Evolutionary conservation across 768 basidiomycete genomes (phyloP).

Genomic region (Austroboletus eburneus): DNA sequence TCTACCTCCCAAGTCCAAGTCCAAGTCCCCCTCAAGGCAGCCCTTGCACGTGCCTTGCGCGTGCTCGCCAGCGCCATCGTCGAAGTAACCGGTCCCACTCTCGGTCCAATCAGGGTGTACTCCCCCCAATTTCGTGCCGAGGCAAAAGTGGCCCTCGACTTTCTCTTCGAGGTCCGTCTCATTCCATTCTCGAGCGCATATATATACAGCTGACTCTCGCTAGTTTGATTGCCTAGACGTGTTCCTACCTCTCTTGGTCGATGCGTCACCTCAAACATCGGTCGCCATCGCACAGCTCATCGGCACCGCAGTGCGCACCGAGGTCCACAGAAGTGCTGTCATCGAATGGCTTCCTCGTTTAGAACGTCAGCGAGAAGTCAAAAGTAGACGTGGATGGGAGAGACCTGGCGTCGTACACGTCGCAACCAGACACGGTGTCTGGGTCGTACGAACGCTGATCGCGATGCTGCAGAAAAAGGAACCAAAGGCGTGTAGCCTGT

Average conservation of each 20-base stretch:
- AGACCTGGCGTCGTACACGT: constrained; percentile 42
- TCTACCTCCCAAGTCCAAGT: constrained; percentile 38
- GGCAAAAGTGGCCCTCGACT: constrained; percentile 54
- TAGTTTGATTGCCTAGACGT: constrained; percentile 61
- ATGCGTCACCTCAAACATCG: constrained; percentile 37
- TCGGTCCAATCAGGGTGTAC: constrained; percentile 51
- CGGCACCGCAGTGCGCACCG: constrained; percentile 45
- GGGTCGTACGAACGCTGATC: constrained; percentile 53
- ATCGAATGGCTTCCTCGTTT: constrained; percentile 59
- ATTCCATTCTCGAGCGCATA: not conserved
- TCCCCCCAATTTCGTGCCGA: constrained; percentile 40
- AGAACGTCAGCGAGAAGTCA: constrained; percentile 53
- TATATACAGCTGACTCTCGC: not conserved
- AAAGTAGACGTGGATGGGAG: constrained; percentile 71
- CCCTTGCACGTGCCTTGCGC: constrained; percentile 61
- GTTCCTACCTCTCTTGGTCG: constrained; percentile 59
- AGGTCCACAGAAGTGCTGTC: constrained; percentile 46
- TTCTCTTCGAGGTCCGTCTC: constrained; percentile 52
- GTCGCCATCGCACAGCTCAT: constrained; percentile 59
- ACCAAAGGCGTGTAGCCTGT: constrained; percentile 40
- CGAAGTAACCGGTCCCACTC: constrained; percentile 65
- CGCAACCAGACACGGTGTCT: constrained; percentile 47
- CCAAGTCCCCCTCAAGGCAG: constrained; percentile 41
- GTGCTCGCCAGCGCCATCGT: constrained; percentile 56
- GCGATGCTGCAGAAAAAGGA: constrained; percentile 49